Evolutionary conservation across 768 basidiomycete genomes (phyloP), one percentile per base, ranked within the genome.

Genomic region (Trametes punicea): DNA sequence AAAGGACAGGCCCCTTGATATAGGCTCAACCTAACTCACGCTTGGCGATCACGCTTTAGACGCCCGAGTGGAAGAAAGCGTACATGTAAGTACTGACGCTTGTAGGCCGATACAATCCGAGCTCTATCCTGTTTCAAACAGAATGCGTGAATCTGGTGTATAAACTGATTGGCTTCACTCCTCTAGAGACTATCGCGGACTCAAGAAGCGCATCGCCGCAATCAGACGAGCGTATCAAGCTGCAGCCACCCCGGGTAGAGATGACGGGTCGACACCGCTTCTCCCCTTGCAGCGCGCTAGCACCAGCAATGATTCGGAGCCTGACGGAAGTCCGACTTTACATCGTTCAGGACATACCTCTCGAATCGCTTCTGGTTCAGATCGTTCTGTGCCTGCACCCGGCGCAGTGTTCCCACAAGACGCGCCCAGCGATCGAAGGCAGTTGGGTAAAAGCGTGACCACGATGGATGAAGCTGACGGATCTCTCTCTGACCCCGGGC

Each of bases 101-200:
- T n/a, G n/a, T n/a, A n/a, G n/a, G n/a, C n/a, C n/a, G n/a, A n/a
- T n/a, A n/a, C n/a, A n/a, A n/a, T n/a, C n/a, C n/a, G n/a, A n/a
- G n/a, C n/a, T n/a, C n/a, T n/a, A n/a, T n/a, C n/a, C n/a, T n/a
- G n/a, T n/a, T n/a, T n/a, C n/a, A n/a, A n/a, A n/a, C n/a, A n/a
- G n/a, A n/a, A 31, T 31, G 4, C 34, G 26, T n/a, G 11, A 23
- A 51, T 25, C 36, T 29, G 36, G 36, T 40, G 48, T 27, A 23
- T 50, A n/a, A 20, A 18, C 21, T 41, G 16, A 16, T 46, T 39
- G 18, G 45, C 26, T 39, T 54, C 16, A 56, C 44, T 25, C 52
- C 15, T 20, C 21, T 60, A 91, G 89, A 66, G 82, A 91, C 67
- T 92, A 91, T 64, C 78, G 79, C 2, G 81, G 77, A 8, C 79